These are phyloP conservation scores for Castanospermum australe DNA, from an alignment of 306 rosid species.

Conservation along the genomic window DNA sequence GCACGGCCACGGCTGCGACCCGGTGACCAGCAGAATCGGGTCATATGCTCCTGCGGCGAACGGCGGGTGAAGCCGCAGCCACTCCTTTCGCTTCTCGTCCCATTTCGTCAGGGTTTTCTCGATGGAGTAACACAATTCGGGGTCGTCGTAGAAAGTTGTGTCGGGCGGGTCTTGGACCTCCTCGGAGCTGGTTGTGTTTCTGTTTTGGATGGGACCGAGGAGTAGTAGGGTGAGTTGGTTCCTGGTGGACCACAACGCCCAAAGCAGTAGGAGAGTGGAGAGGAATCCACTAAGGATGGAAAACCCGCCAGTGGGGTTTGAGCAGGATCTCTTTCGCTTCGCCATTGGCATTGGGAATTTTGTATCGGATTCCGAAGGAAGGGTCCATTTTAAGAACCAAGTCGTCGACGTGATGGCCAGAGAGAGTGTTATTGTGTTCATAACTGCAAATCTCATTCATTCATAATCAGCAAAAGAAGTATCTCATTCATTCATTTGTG, in stretches of 20 bases:
- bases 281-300: slow-evolving; percentile 4
- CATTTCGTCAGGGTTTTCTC: slow-evolving; percentile 39
- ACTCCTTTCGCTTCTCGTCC: slow-evolving; percentile 44
- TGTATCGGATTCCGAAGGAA: neutral
- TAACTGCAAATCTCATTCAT: neutral
- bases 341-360: slow-evolving; percentile 20
- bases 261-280: slow-evolving; percentile 26
- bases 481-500: neutral
- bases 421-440: neutral
- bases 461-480: no score
- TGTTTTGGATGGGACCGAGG: neutral
- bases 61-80: slow-evolving; percentile 36
- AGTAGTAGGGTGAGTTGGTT: neutral
- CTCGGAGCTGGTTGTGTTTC: neutral
- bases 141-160: slow-evolving; percentile 44
- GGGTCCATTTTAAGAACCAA: neutral
- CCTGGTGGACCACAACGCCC: neutral
- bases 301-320: neutral
- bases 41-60: neutral
- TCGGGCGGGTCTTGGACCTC: slow-evolving; percentile 2
- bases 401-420: neutral
- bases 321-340: slow-evolving; percentile 8
- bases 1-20: slow-evolving; percentile 45
- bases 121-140: slow-evolving; percentile 34
- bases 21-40: slow-evolving; percentile 42